A percentile compares a stretch with the other conserved stretches of the same genome.
Conservation (phyloP, 345 rosid species). For the Populus tremula region DNA sequence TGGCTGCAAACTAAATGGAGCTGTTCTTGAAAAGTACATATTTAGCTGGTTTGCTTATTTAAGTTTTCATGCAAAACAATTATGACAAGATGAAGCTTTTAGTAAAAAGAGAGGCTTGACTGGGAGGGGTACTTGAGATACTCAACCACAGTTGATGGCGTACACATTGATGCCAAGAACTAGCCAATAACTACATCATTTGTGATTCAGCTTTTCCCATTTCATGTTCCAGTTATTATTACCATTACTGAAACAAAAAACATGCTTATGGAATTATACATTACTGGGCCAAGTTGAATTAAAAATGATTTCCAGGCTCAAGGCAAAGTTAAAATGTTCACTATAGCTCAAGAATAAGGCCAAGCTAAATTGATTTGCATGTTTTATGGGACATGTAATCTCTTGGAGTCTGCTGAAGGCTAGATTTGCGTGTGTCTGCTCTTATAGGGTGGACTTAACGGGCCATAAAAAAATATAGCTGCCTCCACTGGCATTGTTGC, state of each 20-base stretch:
- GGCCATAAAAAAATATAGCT: background rate
- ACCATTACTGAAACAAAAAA: background rate
- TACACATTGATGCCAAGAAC: background rate
- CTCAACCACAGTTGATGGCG: background rate
- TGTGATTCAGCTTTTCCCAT: background rate
- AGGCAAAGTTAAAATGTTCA: background rate
- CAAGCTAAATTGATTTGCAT: background rate
- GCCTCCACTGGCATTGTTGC: background rate
- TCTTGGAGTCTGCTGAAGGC: background rate
- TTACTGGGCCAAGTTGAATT: background rate
- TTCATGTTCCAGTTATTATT: background rate
- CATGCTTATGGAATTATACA: background rate
- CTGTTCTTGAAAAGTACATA: background rate
- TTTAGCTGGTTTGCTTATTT: background rate
- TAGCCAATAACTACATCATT: background rate
- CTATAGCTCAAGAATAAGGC: background rate
- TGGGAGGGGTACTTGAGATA: background rate
- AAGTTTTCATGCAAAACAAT: background rate
- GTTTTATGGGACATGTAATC: background rate
- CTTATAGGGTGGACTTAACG: background rate
- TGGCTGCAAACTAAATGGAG: background rate
- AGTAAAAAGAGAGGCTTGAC: background rate
- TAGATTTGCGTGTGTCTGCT: background rate
- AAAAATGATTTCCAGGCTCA: background rate
- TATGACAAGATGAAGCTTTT: background rate